Conservation (phyloP, 257 asterid genomes). For the Solanum pinnatisectum region DNA sequence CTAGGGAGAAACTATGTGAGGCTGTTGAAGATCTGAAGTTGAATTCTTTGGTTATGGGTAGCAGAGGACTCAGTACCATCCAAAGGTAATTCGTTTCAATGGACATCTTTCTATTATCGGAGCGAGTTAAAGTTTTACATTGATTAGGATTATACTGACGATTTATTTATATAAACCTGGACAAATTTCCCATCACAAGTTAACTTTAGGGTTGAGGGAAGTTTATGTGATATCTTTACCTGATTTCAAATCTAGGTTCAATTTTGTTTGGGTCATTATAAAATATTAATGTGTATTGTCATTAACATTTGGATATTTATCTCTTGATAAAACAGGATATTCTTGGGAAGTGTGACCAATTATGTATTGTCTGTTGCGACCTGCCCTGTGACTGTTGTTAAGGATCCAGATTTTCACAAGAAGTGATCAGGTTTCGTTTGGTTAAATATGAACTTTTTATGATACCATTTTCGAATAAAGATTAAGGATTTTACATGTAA, state of each 20-base stretch:
- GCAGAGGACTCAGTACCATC: conserved; percentile 71
- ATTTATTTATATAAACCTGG: no score
- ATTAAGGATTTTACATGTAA: neutral
- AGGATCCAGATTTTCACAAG: conserved; percentile 54
- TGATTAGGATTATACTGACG: no score
- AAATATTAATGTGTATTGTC: no score
- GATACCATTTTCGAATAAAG: neutral
- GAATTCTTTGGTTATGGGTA: conserved; percentile 73
- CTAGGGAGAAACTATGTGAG: conserved; percentile 70
- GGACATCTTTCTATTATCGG: no score
- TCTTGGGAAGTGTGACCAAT: conserved; percentile 69
- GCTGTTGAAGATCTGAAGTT: conserved; percentile 59
- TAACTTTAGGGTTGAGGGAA: no score
- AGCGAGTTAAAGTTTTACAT: no score
- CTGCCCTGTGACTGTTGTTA: conserved; percentile 73
- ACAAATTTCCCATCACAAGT: no score
- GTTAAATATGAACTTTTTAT: neutral
- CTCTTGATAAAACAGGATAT: conserved; percentile 35
- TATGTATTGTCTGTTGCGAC: conserved; percentile 47
- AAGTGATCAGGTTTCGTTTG: conserved; percentile 10
- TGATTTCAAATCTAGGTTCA: no score
- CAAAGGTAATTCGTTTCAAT: conserved; percentile 28
- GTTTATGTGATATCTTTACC: no score
- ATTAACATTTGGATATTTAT: neutral
- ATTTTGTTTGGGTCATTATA: no score